phyloP scores from a whole-genome alignment of 192 early-diverging fungal species.

The Linnemannia schmuckeri region DNA sequence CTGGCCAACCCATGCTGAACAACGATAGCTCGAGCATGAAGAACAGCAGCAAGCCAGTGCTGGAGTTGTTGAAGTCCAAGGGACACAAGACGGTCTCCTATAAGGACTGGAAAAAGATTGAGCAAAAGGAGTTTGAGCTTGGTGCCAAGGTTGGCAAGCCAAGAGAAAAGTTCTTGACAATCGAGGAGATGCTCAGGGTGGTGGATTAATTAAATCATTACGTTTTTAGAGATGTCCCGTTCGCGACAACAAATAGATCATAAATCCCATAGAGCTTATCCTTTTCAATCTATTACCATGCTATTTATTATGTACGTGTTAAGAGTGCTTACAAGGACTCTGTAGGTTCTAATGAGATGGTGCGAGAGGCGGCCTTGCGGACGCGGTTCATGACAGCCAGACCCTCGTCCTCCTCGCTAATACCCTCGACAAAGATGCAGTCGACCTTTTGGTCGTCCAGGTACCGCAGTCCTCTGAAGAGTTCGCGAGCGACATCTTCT shows the following conservation, averaged over 20 bases:
- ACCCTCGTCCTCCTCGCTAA: slow-evolving; percentile 87
- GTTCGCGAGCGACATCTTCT: slow-evolving; percentile 78
- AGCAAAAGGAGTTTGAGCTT: slow-evolving; percentile 74
- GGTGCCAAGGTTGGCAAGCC: slow-evolving; percentile 80
- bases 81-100: slow-evolving; percentile 71
- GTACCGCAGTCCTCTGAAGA: slow-evolving; percentile 85
- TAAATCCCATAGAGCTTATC: background rate
- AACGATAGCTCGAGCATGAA: background rate
- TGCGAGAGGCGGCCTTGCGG: slow-evolving; percentile 86
- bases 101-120: slow-evolving; percentile 87
- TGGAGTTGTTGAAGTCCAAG: slow-evolving; percentile 51
- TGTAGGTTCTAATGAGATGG: slow-evolving; percentile 41
- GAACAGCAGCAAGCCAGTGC: slow-evolving; percentile 19
- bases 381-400: slow-evolving; percentile 98
- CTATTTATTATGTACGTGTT: background rate
- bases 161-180: slow-evolving; percentile 81
- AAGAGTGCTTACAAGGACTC: slow-evolving; percentile 21
- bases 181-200: slow-evolving; percentile 73
- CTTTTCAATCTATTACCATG: background rate
- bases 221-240: background rate
- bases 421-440: slow-evolving; percentile 92
- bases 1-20: slow-evolving; percentile 59
- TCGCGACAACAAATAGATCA: background rate
- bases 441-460: slow-evolving; percentile 79
- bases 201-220: slow-evolving; percentile 22